These are phyloP conservation scores for Podila horticola DNA, from an alignment of 192 early-diverging fungal genomes.

Conservation along the genomic window DNA sequence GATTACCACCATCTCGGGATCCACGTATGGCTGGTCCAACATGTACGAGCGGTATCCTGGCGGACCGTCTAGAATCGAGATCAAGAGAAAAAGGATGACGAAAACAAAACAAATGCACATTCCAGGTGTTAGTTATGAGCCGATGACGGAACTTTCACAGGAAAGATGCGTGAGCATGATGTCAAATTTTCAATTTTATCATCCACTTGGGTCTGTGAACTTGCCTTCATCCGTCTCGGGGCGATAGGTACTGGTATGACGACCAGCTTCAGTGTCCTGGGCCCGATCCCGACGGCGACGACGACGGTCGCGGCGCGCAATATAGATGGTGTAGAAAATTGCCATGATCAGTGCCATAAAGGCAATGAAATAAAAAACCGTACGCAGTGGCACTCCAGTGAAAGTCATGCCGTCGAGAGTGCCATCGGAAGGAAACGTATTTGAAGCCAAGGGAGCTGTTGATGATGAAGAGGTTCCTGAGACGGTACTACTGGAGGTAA, in stretches of 20 bases:
- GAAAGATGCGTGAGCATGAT: background rate
- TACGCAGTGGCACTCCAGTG: conserved; percentile 1
- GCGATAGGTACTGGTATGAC: background rate
- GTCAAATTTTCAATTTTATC: background rate
- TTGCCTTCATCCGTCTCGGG: conserved; percentile 6
- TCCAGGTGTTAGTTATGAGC: too few relatives aligned
- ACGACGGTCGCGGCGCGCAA: conserved; percentile 29
- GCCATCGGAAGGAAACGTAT: background rate
- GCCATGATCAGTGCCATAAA: conserved; percentile 19
- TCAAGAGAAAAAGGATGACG: background rate
- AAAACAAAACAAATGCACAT: background rate
- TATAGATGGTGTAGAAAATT: conserved; percentile 30
- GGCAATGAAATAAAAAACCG: conserved; percentile 27
- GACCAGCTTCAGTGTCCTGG: conserved; percentile 24
- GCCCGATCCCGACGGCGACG: background rate
- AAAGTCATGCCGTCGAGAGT: background rate
- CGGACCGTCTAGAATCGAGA: conserved; percentile 19
- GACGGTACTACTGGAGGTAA: background rate
- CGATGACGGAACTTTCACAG: too few relatives aligned
- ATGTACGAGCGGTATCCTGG: conserved; percentile 32
- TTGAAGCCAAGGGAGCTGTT: background rate
- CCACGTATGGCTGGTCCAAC: conserved; percentile 29
- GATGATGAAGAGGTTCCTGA: background rate
- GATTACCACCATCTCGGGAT: conserved; percentile 9
- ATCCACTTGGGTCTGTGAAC: background rate